Percentiles rank a stretch among this genome's conserved stretches.
These are phyloP conservation scores for Botrytis tulipae DNA, from an alignment of 2,329 filamentous ascomycete genomes.

Conservation along the genomic window DNA sequence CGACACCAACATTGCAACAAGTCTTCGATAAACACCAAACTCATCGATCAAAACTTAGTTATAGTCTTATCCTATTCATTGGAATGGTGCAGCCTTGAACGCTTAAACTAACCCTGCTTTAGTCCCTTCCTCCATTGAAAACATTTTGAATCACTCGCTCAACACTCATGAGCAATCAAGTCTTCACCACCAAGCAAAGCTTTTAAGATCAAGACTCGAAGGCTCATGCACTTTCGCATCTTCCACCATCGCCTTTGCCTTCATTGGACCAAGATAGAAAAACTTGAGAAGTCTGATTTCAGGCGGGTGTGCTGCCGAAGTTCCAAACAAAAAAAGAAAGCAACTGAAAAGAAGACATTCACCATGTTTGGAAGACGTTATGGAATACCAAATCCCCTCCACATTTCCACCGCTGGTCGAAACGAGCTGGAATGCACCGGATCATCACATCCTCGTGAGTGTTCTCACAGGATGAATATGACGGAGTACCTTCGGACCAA, in stretches of 20 bases:
- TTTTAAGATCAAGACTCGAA: not conserved
- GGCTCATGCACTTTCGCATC: not conserved
- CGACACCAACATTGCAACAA: not conserved
- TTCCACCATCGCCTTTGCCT: not conserved
- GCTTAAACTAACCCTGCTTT: not conserved
- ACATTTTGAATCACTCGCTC: not conserved
- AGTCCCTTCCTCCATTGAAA: not conserved
- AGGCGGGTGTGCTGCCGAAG: not conserved
- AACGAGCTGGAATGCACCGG: no score
- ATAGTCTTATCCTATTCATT: not conserved
- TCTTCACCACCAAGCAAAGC: not conserved
- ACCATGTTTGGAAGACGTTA: not conserved
- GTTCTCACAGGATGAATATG: no score
- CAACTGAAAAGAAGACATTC: not conserved
- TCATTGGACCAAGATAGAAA: conserved; percentile 3
- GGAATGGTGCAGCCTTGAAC: not conserved
- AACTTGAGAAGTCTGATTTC: not conserved
- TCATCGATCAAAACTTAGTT: not conserved
- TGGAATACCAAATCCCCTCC: not conserved
- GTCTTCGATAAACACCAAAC: not conserved
- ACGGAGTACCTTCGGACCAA: not conserved
- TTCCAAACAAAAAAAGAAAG: not conserved
- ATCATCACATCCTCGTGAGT: no score
- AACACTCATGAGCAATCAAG: not conserved
- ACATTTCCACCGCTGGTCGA: not conserved